Evolutionary conservation across 2,329 filamentous ascomycete species (phyloP).

Genomic region (Pseudogymnoascus sp.): DNA sequence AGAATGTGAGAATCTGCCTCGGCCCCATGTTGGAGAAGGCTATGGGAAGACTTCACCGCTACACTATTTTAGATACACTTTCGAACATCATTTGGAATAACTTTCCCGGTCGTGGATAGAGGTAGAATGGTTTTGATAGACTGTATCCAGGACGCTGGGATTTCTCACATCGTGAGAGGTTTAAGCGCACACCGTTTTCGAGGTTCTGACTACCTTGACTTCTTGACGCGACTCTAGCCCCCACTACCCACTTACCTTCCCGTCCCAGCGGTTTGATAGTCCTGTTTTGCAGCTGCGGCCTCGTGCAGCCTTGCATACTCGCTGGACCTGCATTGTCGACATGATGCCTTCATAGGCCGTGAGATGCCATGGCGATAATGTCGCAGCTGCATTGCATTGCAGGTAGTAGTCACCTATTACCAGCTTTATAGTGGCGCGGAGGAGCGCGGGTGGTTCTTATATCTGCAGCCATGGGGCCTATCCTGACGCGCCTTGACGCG

Average conservation of each 20-base stretch:
- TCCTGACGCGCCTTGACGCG: neutral
- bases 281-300: neutral
- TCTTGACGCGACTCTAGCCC: neutral
- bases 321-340: neutral
- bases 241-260: neutral
- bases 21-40: neutral
- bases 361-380: neutral
- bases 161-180: neutral
- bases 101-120: neutral
- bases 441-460: neutral
- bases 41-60: neutral
- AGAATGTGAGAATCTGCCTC: neutral
- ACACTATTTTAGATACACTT: neutral
- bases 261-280: neutral
- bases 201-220: neutral
- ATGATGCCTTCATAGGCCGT: constrained; percentile 14
- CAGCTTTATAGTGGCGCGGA: neutral
- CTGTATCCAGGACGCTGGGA: neutral
- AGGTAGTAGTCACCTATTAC: constrained; percentile 45
- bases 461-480: neutral
- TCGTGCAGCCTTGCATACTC: neutral
- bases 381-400: neutral
- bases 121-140: neutral
- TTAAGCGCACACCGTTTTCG: neutral
- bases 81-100: neutral